phyloP scores from a whole-genome alignment of 2,329 filamentous ascomycete species.

The Exophiala sp. region DNA sequence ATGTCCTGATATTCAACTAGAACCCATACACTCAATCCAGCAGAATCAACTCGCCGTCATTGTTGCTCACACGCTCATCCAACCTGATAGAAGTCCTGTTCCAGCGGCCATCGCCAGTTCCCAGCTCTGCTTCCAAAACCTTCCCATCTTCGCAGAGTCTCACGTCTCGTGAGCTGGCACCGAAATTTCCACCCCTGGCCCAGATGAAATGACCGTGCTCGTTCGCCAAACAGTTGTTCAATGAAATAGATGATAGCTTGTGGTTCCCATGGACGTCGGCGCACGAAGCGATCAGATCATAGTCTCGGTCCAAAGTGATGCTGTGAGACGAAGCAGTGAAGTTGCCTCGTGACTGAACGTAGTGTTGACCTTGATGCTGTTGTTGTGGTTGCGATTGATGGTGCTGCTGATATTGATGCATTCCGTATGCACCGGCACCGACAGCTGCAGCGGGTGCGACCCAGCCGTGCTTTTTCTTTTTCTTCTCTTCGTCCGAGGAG shows the following conservation, averaged over 20 bases:
- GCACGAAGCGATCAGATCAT: constrained; percentile 39
- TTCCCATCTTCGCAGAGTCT: constrained; percentile 20
- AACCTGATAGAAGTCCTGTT: constrained; percentile 31
- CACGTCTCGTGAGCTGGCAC: constrained; percentile 31
- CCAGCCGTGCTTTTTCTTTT: constrained; percentile 17
- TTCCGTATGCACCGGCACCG: constrained; percentile 10
- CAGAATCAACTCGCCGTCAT: constrained; percentile 35
- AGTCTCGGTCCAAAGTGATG: constrained; percentile 35
- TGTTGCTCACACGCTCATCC: constrained; percentile 40
- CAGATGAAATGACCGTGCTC: constrained; percentile 36
- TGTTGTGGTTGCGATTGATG: constrained; percentile 2
- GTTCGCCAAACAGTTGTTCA: constrained; percentile 40
- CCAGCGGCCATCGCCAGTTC: constrained; percentile 24
- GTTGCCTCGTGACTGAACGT: constrained; percentile 33
- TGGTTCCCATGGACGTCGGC: constrained; percentile 32
- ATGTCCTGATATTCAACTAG: too few species aligned
- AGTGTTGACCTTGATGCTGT: background rate
- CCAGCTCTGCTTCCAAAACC: constrained; percentile 26
- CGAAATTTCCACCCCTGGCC: constrained; percentile 38
- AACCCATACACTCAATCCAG: constrained; percentile 7
- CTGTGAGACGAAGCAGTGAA: constrained; percentile 35
- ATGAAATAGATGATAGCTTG: constrained; percentile 33
- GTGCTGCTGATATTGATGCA: constrained; percentile 14
- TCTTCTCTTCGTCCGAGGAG: constrained; percentile 25
- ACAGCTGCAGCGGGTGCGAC: constrained; percentile 10